Base-by-base conservation (phyloP, 2,329 filamentous ascomycete species). In the Pseudodiploospora longispora region DNA sequence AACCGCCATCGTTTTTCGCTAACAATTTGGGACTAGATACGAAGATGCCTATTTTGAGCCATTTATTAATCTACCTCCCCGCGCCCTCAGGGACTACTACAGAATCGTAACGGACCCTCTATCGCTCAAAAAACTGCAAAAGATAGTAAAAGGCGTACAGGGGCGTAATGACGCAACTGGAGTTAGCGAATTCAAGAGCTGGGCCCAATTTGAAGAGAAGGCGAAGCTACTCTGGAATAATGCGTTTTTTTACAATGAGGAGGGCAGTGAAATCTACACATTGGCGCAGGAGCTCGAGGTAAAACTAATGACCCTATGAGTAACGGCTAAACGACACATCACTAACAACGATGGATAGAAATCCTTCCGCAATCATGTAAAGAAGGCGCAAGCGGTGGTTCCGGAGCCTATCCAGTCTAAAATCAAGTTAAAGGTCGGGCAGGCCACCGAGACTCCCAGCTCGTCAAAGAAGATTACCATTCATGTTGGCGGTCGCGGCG, bases 181-280 rank as follows among this genome's bases (percentile, higher is more conserved):
- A 2, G 56, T 73, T 4, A 80, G 72, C 40, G 81, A 88, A 39
- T 87, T 89, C 64, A 90, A 87, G 61, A 85, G 71, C 41, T 96
- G 90, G 90, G 75, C 81, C 45, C 75, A 81, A 1, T 87, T 95
- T 52, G 87, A 88, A 60, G 82, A 89, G 43, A 85, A 86, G 56
- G 75, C 87, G 9, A 85, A 82, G 55, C 74, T 87, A 42, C 81
- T 96, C 36, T 96, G 90, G 90, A 76, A 75, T 40, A 96, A 96
- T 62, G 88, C 89, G 0, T 85, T 82, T 56, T 83, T 83, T 47
- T 96, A 91, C 70, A 96, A 96, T 53, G 87, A 95, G 62, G 89
- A 95, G 58, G 86, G 84, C 4, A 95, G 90, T 57, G 84, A 88
- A 10, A 90, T 95, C 41, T 87, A 82, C 51, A 72, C 78, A 27